Percentiles rank a stretch among this genome's conserved stretches.
These are phyloP conservation scores for Penicillium occitanis DNA, from an alignment of 2,329 filamentous ascomycete genomes.

Conservation along the genomic window DNA sequence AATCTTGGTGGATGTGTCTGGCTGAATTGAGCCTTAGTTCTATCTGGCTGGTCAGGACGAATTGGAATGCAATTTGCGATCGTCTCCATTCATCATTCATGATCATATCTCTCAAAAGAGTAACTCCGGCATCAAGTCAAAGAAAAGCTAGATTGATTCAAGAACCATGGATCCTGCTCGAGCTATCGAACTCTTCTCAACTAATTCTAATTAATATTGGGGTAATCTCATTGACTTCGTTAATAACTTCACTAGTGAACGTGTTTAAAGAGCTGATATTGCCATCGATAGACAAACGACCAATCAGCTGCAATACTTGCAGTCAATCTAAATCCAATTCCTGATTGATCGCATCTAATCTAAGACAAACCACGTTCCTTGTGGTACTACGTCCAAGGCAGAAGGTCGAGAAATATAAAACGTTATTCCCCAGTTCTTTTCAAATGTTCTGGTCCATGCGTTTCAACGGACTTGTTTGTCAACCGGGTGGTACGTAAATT, in stretches of 20 bases:
- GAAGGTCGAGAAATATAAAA: not conserved
- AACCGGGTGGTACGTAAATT: not conserved
- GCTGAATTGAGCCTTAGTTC: not conserved
- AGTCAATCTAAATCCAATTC: not conserved
- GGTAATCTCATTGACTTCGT: not conserved
- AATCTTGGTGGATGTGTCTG: not conserved
- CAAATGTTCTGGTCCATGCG: not conserved
- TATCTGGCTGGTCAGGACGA: not conserved
- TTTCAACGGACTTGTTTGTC: not conserved
- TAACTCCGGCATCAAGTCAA: not conserved
- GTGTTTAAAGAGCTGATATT: not conserved
- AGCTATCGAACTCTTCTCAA: not conserved
- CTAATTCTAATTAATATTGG: not conserved
- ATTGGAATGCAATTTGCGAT: not conserved
- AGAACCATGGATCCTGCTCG: not conserved
- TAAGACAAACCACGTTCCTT: not conserved
- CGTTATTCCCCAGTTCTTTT: conserved; percentile 3
- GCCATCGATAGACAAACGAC: not conserved
- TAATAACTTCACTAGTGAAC: not conserved
- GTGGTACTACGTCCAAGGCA: not conserved
- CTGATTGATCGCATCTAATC: not conserved
- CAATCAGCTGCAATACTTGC: not conserved
- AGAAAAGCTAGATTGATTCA: not conserved
- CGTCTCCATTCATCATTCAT: not conserved
- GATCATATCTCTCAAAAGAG: not conserved